Evolutionary conservation across 805 yeast species (phyloP).

Genomic region (Yarrowia keelungensis): DNA sequence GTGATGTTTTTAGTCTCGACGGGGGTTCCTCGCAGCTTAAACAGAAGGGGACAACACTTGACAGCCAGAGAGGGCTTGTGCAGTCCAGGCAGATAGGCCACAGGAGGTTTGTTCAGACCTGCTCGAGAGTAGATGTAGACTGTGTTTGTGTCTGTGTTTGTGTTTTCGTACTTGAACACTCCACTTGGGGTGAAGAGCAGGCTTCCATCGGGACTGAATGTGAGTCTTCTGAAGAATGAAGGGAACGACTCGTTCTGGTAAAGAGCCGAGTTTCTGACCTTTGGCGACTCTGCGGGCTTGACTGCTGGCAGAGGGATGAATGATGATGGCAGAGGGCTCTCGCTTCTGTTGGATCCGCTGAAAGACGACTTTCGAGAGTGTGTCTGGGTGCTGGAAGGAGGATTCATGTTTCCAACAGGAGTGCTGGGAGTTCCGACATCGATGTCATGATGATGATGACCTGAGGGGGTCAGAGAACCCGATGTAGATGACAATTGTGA

Average conservation of each 20-base stretch:
- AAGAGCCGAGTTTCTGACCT: slow-evolving; percentile 36
- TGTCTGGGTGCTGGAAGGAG: slow-evolving; percentile 46
- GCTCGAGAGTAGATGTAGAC: slow-evolving; percentile 80
- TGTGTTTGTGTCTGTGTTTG: slow-evolving; percentile 59
- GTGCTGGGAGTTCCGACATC: slow-evolving; percentile 28
- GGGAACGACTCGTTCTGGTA: slow-evolving; percentile 83
- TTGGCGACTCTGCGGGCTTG: slow-evolving; percentile 52
- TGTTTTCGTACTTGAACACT: slow-evolving; percentile 53
- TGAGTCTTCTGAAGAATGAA: slow-evolving; percentile 85
- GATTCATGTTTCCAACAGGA: slow-evolving; percentile 47
- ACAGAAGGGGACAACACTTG: slow-evolving; percentile 73
- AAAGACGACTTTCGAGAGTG: slow-evolving; percentile 56
- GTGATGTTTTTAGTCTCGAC: slow-evolving; percentile 21
- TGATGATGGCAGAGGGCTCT: slow-evolving; percentile 42
- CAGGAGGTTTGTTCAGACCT: slow-evolving; percentile 72
- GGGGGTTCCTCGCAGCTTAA: slow-evolving; percentile 50
- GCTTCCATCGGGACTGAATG: slow-evolving; percentile 90
- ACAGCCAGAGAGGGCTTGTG: slow-evolving; percentile 85
- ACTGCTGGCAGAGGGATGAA: slow-evolving; percentile 58
- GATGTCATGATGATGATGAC: slow-evolving; percentile 20
- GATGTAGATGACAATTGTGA: slow-evolving; percentile 6
- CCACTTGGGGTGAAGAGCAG: slow-evolving; percentile 83
- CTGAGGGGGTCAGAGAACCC: slow-evolving; percentile 21
- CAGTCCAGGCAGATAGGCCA: slow-evolving; percentile 79
- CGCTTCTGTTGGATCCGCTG: slow-evolving; percentile 26